Evolutionary conservation across 2,329 filamentous ascomycete species (phyloP), one percentile per base, ranked within the genome.

Genomic region (Didymella pomorum): DNA sequence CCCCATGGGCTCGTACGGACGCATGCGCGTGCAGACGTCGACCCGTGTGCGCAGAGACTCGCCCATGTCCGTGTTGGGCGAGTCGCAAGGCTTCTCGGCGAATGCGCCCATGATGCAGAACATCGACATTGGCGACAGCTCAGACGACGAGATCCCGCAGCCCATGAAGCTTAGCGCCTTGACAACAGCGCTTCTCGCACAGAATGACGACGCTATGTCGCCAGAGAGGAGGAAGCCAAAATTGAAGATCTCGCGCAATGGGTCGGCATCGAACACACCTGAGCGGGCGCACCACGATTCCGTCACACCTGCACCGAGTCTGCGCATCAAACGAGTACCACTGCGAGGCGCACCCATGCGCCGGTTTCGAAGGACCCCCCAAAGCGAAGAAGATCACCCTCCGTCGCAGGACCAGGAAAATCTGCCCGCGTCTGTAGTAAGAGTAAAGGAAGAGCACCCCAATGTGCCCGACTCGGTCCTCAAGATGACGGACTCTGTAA

Each of bases 151-250:
- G 78, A 91, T 96, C 26, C 89, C 92, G 67, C 71, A 79, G 52
- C 93, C 93, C 69, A 92, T 95, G 86, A 96, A 95, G 80, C 90
- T 97, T 74, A 97, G 93, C 75, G 93, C 93, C 69, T 86, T 95
- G 66, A 96, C 94, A 47, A 94, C 95, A 73, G 93, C 92, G 20
- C 82, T 97, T 16, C 83, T 97, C 47, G 77, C 78, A 21, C 81
- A 82, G 53, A 79, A 80, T 56, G 35, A 42, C 45, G 81, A 81
- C 37, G 68, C 76, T 70, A 73, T 69, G 21, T 77, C 76, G 33
- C 76, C 76, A 7, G 72, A 76, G 50, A 76, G 72, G 64, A 64
- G 74, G 37, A 74, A 72, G 58, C 74, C 73, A 3, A 78, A 77
- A 65, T 61, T 78, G 49, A 69, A 71, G 45, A 77, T 78, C 52